phyloP scores from a whole-genome alignment of 352 stramenopile genomes.

The Globisporangium rhizosaccharum region DNA sequence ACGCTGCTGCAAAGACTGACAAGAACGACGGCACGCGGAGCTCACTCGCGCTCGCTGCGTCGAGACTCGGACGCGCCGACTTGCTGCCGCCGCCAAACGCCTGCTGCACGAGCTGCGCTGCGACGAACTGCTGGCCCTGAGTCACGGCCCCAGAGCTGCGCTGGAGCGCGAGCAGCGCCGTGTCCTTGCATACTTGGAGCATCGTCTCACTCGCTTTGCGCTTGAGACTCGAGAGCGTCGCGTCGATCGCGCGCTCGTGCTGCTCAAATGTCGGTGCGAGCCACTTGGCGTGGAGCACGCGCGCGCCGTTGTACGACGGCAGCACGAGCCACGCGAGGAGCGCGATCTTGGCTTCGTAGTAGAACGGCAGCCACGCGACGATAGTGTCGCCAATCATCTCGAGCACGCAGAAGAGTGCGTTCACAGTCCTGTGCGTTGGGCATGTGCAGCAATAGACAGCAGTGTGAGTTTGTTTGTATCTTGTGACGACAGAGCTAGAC shows the following conservation, averaged over 20 bases:
- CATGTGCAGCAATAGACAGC: slow-evolving; percentile 2
- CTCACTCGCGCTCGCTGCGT: slow-evolving; percentile 2
- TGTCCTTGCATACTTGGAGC: slow-evolving; percentile 62
- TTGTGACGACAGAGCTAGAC: background rate
- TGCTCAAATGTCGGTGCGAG: slow-evolving; percentile 62
- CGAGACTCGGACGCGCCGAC: background rate
- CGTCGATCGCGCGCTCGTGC: slow-evolving; percentile 59
- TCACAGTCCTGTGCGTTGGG: slow-evolving; percentile 29
- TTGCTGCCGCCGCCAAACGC: slow-evolving; percentile 23
- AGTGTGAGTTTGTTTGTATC: background rate
- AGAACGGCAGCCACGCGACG: slow-evolving; percentile 62
- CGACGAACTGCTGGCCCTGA: slow-evolving; percentile 62
- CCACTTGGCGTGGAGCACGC: slow-evolving; percentile 48
- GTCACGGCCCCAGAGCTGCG: slow-evolving; percentile 53
- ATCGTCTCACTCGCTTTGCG: slow-evolving; percentile 60
- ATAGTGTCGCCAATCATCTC: slow-evolving; percentile 57
- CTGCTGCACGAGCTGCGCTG: slow-evolving; percentile 61
- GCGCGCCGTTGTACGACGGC: slow-evolving; percentile 42
- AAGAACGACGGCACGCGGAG: slow-evolving; percentile 17
- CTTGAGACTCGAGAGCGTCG: slow-evolving; percentile 48
- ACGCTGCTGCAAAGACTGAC: slow-evolving; percentile 12
- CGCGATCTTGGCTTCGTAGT: slow-evolving; percentile 68
- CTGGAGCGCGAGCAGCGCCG: slow-evolving; percentile 46
- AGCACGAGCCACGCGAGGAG: slow-evolving; percentile 67
- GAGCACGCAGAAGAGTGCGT: slow-evolving; percentile 49